phyloP scores from a whole-genome alignment of 2,329 filamentous ascomycete species.

The Cladorrhinum sp. region DNA sequence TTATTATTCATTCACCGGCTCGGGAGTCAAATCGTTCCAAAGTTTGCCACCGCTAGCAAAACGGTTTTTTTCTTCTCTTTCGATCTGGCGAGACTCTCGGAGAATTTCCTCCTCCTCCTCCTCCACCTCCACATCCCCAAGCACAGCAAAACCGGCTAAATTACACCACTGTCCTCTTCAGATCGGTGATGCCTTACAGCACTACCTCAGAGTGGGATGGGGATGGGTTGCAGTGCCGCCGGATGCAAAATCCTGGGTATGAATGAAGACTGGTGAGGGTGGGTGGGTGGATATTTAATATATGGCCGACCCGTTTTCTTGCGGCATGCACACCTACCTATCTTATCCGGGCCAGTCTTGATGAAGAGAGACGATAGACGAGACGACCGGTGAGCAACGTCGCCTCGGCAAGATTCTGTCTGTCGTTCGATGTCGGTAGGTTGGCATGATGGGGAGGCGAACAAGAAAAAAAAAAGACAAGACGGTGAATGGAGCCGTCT shows the following conservation, averaged over 20 bases:
- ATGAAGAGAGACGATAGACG: background rate
- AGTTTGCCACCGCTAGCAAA: no score
- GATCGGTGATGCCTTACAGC: constrained; percentile 3
- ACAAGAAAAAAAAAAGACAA: background rate
- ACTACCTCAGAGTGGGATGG: constrained; percentile 2
- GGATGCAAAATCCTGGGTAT: constrained; percentile 9
- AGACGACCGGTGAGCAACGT: background rate
- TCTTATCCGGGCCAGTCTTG: constrained; percentile 10
- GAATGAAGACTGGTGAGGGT: background rate
- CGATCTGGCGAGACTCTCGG: background rate
- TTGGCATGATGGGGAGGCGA: background rate
- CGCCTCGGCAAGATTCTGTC: background rate
- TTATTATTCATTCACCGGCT: background rate
- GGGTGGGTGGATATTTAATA: constrained; percentile 9
- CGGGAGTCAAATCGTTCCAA: no score
- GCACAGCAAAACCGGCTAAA: constrained; percentile 14
- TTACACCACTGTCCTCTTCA: constrained; percentile 6
- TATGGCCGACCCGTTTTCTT: constrained; percentile 1
- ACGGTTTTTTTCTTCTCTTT: background rate
- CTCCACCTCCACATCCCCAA: no score
- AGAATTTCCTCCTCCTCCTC: background rate
- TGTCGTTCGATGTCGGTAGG: background rate
- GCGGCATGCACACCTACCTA: constrained; percentile 2
- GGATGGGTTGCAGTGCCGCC: constrained; percentile 12
- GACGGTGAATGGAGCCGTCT: no score